These are phyloP conservation scores for Naematelia aurantialba DNA, from an alignment of 768 basidiomycete genomes.

Conservation along the genomic window DNA sequence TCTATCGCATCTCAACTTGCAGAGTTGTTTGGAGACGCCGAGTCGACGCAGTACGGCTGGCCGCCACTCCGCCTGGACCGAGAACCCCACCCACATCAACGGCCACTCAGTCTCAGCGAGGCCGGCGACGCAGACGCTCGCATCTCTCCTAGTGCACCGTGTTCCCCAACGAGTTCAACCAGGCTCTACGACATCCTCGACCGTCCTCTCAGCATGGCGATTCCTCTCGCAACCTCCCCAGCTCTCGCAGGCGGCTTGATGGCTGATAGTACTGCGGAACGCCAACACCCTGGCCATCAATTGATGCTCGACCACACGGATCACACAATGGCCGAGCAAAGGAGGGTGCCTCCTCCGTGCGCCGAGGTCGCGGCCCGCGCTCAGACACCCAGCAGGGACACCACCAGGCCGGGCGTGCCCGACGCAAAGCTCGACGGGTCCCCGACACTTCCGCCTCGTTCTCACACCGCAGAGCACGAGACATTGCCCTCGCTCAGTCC, in stretches of 20 bases:
- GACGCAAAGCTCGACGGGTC: not conserved
- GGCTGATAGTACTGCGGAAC: too few relatives aligned
- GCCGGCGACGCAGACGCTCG: not conserved
- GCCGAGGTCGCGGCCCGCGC: not conserved
- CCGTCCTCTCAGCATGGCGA: not conserved
- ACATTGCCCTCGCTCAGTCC: not conserved
- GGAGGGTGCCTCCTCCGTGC: not conserved
- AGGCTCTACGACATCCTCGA: not conserved
- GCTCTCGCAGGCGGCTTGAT: too few relatives aligned
- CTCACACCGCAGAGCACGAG: not conserved
- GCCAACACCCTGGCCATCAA: too few relatives aligned
- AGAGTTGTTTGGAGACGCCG: not conserved
- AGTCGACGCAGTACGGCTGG: not conserved
- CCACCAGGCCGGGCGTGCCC: not conserved
- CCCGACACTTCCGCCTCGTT: constrained; percentile 2
- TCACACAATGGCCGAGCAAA: not conserved
- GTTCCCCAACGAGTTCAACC: not conserved
- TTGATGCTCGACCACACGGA: too few relatives aligned
- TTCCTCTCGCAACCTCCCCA: too few relatives aligned
- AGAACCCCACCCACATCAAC: not conserved
- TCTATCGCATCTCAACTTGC: not conserved
- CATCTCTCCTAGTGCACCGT: not conserved
- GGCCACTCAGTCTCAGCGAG: not conserved
- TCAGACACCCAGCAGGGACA: not conserved
- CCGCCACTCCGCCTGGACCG: not conserved